Conservation (phyloP, 176 grass and related monocot species). For the Carex cristatella region DNA sequence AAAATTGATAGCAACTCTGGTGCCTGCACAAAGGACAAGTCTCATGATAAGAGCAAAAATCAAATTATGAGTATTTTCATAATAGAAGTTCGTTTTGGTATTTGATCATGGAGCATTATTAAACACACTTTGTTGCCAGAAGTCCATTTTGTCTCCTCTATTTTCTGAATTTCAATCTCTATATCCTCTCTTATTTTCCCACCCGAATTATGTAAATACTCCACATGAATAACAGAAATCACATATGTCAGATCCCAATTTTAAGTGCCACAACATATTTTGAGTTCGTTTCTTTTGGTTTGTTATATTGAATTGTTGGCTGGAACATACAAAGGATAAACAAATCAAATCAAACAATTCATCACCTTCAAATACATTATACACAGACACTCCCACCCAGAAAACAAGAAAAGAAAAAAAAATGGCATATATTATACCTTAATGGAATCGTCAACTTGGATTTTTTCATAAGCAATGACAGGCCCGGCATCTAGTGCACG, state of each 20-base stretch:
- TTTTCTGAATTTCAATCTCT: not conserved
- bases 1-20: constrained; percentile 67
- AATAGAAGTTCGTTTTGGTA: not conserved
- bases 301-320: not conserved
- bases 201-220: not conserved
- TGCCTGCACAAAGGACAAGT: constrained; percentile 55
- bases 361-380: not conserved
- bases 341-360: not conserved
- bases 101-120: not conserved
- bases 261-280: not conserved
- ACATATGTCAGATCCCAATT: not conserved
- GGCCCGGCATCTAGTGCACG: constrained; percentile 81
- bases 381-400: not conserved
- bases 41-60: not conserved
- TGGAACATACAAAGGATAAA: not conserved
- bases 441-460: constrained; percentile 65
- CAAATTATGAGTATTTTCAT: not conserved
- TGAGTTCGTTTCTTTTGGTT: not conserved
- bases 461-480: constrained; percentile 62
- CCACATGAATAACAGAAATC: not conserved
- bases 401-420: not conserved
- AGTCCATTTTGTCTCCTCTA: too few species aligned
- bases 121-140: not conserved
- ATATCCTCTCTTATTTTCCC: not conserved
- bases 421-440: constrained; percentile 40